Percentiles rank a stretch among this genome's conserved stretches.
Evolutionary conservation across 176 grass and related monocot genomes (phyloP).

Genomic region (Rhipidocladum racemiflorum): DNA sequence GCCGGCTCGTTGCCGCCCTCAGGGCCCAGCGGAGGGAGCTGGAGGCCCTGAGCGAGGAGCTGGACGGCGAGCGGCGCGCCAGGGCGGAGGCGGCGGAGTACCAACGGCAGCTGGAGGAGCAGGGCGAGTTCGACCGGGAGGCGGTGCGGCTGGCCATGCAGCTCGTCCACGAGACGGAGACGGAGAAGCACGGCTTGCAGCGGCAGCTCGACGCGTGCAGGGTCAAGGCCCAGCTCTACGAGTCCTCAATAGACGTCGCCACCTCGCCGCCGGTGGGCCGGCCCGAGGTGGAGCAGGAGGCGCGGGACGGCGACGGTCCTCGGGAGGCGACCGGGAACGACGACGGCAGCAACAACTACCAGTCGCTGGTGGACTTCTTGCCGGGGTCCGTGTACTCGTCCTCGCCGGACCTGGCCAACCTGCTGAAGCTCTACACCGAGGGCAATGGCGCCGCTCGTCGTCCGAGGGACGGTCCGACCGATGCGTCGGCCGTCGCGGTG

Average conservation of each 20-base stretch:
- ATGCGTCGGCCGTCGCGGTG: not conserved
- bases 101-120: slow-evolving; percentile 42
- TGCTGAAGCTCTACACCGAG: slow-evolving; percentile 43
- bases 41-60: slow-evolving; percentile 21
- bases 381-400: slow-evolving; percentile 39
- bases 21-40: slow-evolving; percentile 19
- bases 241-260: not conserved
- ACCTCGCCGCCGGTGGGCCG: not conserved
- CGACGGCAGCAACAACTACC: slow-evolving; percentile 34
- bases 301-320: not conserved
- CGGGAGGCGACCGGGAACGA: not conserved
- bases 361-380: slow-evolving; percentile 47
- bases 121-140: slow-evolving; percentile 42
- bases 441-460: not conserved
- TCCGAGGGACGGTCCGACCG: not conserved
- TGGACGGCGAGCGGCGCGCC: slow-evolving; percentile 1
- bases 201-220: slow-evolving; percentile 38
- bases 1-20: slow-evolving; percentile 1
- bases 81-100: slow-evolving; percentile 26
- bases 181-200: slow-evolving; percentile 41
- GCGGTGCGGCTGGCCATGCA: slow-evolving; percentile 48
- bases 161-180: slow-evolving; percentile 46
- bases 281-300: not conserved
- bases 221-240: slow-evolving; percentile 27
- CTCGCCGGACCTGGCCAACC: slow-evolving; percentile 43